Percentiles rank a stretch among this genome's conserved stretches.
Evolutionary conservation across 1,139 yeast genomes (phyloP).

Genomic region (Eremothecium sinecaudum): DNA sequence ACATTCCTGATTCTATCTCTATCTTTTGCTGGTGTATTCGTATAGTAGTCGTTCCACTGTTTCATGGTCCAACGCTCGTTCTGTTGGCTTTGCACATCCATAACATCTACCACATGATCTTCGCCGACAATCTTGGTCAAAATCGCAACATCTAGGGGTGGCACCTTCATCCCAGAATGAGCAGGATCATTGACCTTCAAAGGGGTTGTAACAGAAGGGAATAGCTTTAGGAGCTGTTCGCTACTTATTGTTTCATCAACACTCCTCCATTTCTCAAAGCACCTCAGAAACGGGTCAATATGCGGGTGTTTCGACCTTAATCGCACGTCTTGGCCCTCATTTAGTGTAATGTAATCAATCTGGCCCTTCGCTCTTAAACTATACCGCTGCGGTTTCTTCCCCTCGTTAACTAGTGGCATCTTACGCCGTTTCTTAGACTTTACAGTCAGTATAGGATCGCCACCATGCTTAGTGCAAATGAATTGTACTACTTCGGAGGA

Average conservation of each 20-base stretch:
- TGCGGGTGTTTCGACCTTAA: constrained; percentile 58
- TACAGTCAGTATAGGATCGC: constrained; percentile 7
- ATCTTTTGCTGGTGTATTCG: constrained; percentile 29
- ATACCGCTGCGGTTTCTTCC: constrained; percentile 10
- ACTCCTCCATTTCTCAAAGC: constrained; percentile 18
- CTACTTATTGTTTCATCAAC: constrained; percentile 26
- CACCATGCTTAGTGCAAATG: constrained; percentile 14
- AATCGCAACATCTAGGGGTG: constrained; percentile 34
- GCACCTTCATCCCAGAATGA: constrained; percentile 34
- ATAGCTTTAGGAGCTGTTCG: constrained; percentile 33
- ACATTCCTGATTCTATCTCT: constrained; percentile 72
- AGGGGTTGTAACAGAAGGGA: constrained; percentile 33
- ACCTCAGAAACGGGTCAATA: constrained; percentile 31
- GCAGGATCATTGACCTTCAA: constrained; percentile 31
- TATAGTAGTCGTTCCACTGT: constrained; percentile 69
- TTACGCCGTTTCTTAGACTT: constrained; percentile 7
- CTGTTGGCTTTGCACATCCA: constrained; percentile 83
- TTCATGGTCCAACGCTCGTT: constrained; percentile 56
- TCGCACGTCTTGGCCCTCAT: constrained; percentile 62
- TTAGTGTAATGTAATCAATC: constrained; percentile 71
- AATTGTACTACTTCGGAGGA: constrained; percentile 13
- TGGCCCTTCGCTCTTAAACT: constrained; percentile 32
- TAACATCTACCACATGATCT: constrained; percentile 63
- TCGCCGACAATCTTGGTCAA: constrained; percentile 56
- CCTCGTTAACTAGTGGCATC: not conserved